Evolutionary conservation across 768 basidiomycete genomes (phyloP).

Genomic region (Boletales sp.): DNA sequence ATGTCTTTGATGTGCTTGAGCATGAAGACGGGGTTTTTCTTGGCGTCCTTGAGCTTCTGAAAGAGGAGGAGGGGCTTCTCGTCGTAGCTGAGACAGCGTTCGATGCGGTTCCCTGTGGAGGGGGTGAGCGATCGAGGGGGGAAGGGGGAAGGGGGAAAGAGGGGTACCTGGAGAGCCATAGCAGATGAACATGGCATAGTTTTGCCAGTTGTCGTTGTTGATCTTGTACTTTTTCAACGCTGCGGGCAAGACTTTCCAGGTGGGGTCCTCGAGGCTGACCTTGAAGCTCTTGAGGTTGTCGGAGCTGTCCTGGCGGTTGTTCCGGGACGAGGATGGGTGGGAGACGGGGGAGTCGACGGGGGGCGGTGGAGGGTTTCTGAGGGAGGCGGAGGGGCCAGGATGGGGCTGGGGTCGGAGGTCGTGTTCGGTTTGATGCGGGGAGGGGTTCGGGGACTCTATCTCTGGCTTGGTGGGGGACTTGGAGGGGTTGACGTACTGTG

Average conservation of each 20-base stretch:
- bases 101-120: constrained; percentile 63
- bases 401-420: constrained; percentile 38
- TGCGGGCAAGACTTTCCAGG: constrained; percentile 97
- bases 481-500: constrained; percentile 69
- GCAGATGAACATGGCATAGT: constrained; percentile 99
- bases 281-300: constrained; percentile 92
- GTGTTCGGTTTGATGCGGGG: constrained; percentile 75
- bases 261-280: constrained; percentile 95
- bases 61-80: constrained; percentile 97
- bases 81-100: constrained; percentile 95
- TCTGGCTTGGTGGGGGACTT: constrained; percentile 80
- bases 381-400: constrained; percentile 30
- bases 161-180: constrained; percentile 82
- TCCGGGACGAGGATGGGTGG: constrained; percentile 25
- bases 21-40: constrained; percentile 99
- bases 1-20: constrained; percentile 92
- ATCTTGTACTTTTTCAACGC: constrained; percentile 99
- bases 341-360: constrained; percentile 27
- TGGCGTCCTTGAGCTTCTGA: constrained; percentile 94
- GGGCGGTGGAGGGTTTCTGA: constrained; percentile 24
- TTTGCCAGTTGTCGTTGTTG: constrained; percentile 97
- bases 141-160: too few relatives aligned
- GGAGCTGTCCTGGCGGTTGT: constrained; percentile 62
- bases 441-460: constrained; percentile 72
- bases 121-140: not conserved